Evolutionary conservation across 2,329 filamentous ascomycete genomes (phyloP).

Genomic region (Aspergillus persii): DNA sequence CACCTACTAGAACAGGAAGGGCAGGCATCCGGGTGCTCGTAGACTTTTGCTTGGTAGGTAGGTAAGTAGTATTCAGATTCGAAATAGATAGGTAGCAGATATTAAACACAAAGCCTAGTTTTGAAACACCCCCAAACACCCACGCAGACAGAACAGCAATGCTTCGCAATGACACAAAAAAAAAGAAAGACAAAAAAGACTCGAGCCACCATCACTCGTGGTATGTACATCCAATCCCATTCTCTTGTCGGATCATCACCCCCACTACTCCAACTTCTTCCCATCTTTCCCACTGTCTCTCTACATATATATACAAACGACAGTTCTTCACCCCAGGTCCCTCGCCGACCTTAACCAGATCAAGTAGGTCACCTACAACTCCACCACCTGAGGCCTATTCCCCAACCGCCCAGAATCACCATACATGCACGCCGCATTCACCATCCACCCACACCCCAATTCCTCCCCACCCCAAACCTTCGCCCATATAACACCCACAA

Average conservation of each 20-base stretch:
- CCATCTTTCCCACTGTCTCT: background rate
- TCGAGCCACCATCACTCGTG: background rate
- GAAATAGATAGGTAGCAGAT: background rate
- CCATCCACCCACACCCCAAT: conserved; percentile 49
- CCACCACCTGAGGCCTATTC: conserved; percentile 40
- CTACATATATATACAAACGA: background rate
- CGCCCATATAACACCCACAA: conserved; percentile 59
- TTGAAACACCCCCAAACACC: background rate
- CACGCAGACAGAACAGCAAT: background rate
- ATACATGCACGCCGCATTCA: conserved; percentile 58
- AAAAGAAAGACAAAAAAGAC: background rate
- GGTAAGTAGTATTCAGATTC: background rate
- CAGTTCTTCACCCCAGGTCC: no score
- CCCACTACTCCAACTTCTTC: no score
- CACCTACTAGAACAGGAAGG: no score
- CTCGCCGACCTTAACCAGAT: no score
- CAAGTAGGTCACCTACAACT: conserved; percentile 6
- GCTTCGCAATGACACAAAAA: background rate
- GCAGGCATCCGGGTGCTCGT: no score
- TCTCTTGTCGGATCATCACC: no score
- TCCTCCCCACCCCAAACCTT: conserved; percentile 56
- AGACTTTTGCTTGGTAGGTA: no score
- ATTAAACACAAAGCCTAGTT: background rate
- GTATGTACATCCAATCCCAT: background rate
- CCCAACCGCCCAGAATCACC: conserved; percentile 33